These are phyloP conservation scores for Nigrospora osmanthi DNA, from an alignment of 2,329 filamentous ascomycete species.

Conservation along the genomic window DNA sequence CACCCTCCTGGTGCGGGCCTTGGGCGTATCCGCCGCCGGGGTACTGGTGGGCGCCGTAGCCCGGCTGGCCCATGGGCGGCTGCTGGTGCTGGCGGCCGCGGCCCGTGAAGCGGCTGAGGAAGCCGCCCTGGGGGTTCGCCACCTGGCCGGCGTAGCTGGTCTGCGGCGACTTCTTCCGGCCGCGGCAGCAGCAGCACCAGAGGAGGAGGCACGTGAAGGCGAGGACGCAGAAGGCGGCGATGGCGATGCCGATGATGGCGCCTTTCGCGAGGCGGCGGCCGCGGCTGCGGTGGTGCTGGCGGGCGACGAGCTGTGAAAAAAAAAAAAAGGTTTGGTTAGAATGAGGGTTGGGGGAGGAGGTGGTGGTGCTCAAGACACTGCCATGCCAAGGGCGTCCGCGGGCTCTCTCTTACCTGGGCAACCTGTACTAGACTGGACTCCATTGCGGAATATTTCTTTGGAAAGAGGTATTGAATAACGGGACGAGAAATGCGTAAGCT, in stretches of 20 bases:
- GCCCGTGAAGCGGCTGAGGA: neutral
- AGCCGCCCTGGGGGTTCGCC: neutral
- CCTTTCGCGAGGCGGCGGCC: neutral
- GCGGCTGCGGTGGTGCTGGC: neutral
- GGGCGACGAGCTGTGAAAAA: neutral
- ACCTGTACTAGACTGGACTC: too few species aligned
- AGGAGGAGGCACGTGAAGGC: neutral
- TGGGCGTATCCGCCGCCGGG: neutral
- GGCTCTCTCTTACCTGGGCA: too few species aligned
- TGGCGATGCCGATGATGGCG: neutral
- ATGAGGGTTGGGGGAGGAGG: too few species aligned
- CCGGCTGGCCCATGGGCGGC: neutral
- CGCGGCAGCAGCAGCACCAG: neutral
- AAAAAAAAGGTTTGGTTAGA: neutral
- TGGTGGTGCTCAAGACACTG: too few species aligned
- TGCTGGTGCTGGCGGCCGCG: neutral
- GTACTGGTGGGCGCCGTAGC: neutral
- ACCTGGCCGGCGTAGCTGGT: neutral
- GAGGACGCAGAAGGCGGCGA: neutral
- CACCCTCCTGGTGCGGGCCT: neutral
- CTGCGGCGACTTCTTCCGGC: neutral
- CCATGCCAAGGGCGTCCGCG: too few species aligned
- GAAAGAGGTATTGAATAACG: too few species aligned
- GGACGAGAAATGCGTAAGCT: too few species aligned
- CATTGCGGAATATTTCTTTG: too few species aligned